Conservation (phyloP, 805 yeast genomes). For the Wickerhamiella occidentalis region DNA sequence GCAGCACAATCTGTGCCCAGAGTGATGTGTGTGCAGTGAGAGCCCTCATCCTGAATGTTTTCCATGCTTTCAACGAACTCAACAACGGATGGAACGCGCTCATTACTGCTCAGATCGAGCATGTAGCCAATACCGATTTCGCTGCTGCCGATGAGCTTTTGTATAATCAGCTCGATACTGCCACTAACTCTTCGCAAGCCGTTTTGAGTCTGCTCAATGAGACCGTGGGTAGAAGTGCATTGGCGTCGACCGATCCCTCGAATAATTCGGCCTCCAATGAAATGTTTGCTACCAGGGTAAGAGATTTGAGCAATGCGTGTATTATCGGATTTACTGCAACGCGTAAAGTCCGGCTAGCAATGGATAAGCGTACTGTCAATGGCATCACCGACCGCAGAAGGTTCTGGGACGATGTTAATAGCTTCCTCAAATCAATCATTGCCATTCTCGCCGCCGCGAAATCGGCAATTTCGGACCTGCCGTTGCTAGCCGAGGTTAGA, state of each 20-base stretch:
- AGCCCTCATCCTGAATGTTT: conserved; percentile 46
- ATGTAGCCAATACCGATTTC: conserved; percentile 15
- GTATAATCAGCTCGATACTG: conserved; percentile 49
- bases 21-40: conserved; percentile 43
- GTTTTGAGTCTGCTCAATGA: conserved; percentile 20
- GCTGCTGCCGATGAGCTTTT: conserved; percentile 54
- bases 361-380: conserved; percentile 41
- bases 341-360: conserved; percentile 44
- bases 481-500: conserved; percentile 66
- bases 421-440: conserved; percentile 70
- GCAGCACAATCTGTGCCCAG: conserved; percentile 3
- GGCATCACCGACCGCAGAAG: conserved; percentile 42
- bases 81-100: conserved; percentile 47
- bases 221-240: conserved; percentile 20
- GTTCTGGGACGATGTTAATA: conserved; percentile 78
- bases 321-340: conserved; percentile 74
- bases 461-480: conserved; percentile 67
- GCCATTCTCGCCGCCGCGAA: conserved; percentile 76
- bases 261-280: conserved; percentile 17
- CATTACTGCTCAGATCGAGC: conserved; percentile 16
- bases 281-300: conserved; percentile 46
- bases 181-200: conserved; percentile 36
- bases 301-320: conserved; percentile 67
- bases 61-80: conserved; percentile 54
- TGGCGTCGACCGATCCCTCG: conserved; percentile 16